Conservation (phyloP, 352 stramenopile genomes). For the Phytophthora pistaciae region DNA sequence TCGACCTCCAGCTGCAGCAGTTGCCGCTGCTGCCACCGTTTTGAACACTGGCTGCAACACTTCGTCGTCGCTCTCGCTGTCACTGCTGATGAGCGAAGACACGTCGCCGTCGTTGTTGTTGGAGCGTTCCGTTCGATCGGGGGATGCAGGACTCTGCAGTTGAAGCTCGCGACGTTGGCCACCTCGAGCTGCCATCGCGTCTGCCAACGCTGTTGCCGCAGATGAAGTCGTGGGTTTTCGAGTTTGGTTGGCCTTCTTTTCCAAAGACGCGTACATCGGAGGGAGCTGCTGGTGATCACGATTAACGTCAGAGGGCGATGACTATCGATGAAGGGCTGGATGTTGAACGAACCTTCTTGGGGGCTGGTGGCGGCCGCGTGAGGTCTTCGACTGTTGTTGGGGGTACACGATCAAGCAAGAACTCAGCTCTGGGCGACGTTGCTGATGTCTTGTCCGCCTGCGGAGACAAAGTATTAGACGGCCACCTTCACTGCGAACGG, state of each 20-base stretch:
- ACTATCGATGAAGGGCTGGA: background rate
- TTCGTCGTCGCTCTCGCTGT: conserved; percentile 80
- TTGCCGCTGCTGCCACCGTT: conserved; percentile 21
- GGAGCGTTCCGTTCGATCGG: conserved; percentile 5
- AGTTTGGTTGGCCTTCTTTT: conserved; percentile 35
- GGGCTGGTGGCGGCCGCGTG: conserved; percentile 37
- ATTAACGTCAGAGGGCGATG: background rate
- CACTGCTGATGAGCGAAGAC: conserved; percentile 81
- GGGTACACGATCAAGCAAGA: conserved; percentile 13
- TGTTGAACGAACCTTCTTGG: conserved; percentile 33
- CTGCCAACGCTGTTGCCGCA: conserved; percentile 26
- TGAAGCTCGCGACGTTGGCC: conserved; percentile 27
- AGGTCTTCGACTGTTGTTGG: conserved; percentile 44
- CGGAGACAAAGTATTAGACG: background rate
- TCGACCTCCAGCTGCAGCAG: conserved; percentile 15
- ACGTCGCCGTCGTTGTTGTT: conserved; percentile 66
- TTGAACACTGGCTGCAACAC: conserved; percentile 72
- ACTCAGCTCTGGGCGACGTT: conserved; percentile 1
- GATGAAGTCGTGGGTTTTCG: conserved; percentile 32
- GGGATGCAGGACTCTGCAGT: conserved; percentile 4
- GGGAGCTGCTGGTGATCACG: conserved; percentile 15
- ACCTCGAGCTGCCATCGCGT: conserved; percentile 27
- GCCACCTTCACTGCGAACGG: background rate
- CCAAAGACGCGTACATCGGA: conserved; percentile 15
- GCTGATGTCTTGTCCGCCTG: conserved; percentile 43